Evolutionary conservation across 2,329 filamentous ascomycete genomes (phyloP).

Genomic region (Colletotrichum tropicicola): DNA sequence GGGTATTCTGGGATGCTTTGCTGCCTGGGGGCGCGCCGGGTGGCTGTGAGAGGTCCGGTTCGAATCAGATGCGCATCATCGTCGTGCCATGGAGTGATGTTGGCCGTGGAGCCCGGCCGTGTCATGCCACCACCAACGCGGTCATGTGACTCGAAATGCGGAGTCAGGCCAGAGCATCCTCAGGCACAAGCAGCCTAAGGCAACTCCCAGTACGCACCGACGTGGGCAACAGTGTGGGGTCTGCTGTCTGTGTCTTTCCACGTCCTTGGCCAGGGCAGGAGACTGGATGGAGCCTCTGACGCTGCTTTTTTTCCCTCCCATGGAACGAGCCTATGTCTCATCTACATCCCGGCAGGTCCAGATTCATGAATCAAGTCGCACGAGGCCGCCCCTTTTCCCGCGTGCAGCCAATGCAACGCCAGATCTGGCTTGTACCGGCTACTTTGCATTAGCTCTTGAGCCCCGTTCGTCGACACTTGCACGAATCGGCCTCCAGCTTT

Average conservation of each 20-base stretch:
- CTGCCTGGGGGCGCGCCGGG: too few species aligned
- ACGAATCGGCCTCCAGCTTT: not conserved
- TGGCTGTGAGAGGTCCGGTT: not conserved
- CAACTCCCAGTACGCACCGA: constrained; percentile 1
- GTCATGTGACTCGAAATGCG: constrained; percentile 20
- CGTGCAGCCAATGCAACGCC: not conserved
- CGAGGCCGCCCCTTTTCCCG: not conserved
- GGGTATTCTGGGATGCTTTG: too few species aligned
- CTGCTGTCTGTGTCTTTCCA: not conserved
- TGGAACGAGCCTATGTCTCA: not conserved
- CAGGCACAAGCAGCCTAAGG: too few species aligned
- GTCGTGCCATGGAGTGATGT: constrained; percentile 7
- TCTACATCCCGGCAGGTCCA: not conserved
- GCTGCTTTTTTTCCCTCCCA: not conserved
- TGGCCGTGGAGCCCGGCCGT: not conserved
- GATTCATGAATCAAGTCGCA: constrained; percentile 2
- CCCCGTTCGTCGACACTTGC: not conserved
- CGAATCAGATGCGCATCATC: constrained; percentile 4
- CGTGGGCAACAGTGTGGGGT: not conserved
- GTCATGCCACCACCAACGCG: constrained; percentile 13
- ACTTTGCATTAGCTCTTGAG: not conserved
- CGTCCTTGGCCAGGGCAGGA: not conserved
- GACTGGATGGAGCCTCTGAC: not conserved
- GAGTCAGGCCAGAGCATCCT: not conserved
- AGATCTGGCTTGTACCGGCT: not conserved